These are phyloP conservation scores for Debaryomyces sp. DNA, from an alignment of 1,139 yeast genomes.

Conservation along the genomic window DNA sequence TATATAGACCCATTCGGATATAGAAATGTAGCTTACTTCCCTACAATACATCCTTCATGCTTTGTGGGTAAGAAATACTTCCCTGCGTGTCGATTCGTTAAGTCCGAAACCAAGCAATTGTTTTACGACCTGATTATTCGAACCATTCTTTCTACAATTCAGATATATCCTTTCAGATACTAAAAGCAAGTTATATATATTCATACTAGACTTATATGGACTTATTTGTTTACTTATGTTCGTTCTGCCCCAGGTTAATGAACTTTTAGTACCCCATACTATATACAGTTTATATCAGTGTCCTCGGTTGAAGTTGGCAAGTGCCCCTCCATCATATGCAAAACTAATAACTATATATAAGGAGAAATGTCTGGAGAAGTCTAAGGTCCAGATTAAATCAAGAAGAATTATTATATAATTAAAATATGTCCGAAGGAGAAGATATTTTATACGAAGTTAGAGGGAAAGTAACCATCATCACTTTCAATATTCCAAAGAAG, in stretches of 20 bases:
- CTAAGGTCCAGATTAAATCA: background rate
- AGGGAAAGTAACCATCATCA: slow-evolving; percentile 63
- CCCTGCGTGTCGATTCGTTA: background rate
- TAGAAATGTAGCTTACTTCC: background rate
- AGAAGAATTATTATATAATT: background rate
- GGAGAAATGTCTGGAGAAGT: background rate
- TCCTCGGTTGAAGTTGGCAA: slow-evolving; percentile 2
- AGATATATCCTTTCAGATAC: background rate
- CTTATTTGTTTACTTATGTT: background rate
- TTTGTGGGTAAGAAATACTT: background rate
- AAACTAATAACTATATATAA: background rate
- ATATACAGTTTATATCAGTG: slow-evolving; percentile 1
- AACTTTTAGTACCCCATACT: background rate
- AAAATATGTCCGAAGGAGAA: slow-evolving; percentile 20
- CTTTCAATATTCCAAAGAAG: slow-evolving; percentile 62
- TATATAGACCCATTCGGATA: background rate
- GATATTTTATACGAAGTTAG: slow-evolving; percentile 55
- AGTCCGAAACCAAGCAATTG: background rate
- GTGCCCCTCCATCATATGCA: slow-evolving; percentile 1
- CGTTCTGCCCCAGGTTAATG: background rate
- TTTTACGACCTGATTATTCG: background rate
- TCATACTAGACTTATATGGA: background rate
- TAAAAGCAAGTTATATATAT: background rate
- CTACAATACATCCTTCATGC: background rate
- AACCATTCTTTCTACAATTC: background rate